Conservation (phyloP, 352 stramenopile species). For the Globisporangium cederbergense region DNA sequence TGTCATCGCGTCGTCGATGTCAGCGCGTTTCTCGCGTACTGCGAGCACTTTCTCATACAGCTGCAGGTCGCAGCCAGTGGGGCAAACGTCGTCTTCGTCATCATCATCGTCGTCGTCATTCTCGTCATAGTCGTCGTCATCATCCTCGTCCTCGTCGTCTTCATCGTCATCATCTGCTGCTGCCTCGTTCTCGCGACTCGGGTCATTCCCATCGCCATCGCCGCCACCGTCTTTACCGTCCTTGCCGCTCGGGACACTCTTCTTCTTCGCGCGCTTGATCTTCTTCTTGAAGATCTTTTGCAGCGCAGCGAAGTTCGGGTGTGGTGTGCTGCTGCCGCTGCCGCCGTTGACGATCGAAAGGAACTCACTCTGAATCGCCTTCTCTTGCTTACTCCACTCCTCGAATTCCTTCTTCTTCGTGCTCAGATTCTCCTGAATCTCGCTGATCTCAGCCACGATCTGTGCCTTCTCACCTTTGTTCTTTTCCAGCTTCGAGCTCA, state of each 20-base stretch:
- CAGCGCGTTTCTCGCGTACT: slow-evolving; percentile 87
- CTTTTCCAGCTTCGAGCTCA: slow-evolving; percentile 86
- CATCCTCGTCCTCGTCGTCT: slow-evolving; percentile 69
- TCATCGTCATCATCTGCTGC: slow-evolving; percentile 66
- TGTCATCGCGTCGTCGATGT: slow-evolving; percentile 87
- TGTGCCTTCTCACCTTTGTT: slow-evolving; percentile 83
- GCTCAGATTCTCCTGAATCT: slow-evolving; percentile 71
- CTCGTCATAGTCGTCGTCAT: slow-evolving; percentile 76
- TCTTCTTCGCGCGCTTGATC: slow-evolving; percentile 90
- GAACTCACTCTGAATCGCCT: slow-evolving; percentile 67
- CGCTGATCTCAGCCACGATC: slow-evolving; percentile 71
- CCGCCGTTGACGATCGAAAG: slow-evolving; percentile 61
- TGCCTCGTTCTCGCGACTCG: slow-evolving; percentile 55
- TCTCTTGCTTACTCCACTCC: slow-evolving; percentile 65
- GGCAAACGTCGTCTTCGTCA: slow-evolving; percentile 90
- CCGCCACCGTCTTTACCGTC: slow-evolving; percentile 32
- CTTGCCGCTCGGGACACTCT: slow-evolving; percentile 23
- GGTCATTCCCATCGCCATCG: slow-evolving; percentile 26
- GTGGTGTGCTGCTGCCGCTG: slow-evolving; percentile 28
- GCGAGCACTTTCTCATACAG: slow-evolving; percentile 92
- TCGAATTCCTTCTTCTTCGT: slow-evolving; percentile 81
- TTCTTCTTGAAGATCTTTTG: slow-evolving; percentile 92
- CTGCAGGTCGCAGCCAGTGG: slow-evolving; percentile 80
- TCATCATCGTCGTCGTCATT: slow-evolving; percentile 91
- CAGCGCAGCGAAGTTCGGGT: slow-evolving; percentile 66